Evolutionary conservation across 768 basidiomycete genomes (phyloP), one percentile per base, ranked within the genome.

Genomic region (Kwoniella mangroviensis): DNA sequence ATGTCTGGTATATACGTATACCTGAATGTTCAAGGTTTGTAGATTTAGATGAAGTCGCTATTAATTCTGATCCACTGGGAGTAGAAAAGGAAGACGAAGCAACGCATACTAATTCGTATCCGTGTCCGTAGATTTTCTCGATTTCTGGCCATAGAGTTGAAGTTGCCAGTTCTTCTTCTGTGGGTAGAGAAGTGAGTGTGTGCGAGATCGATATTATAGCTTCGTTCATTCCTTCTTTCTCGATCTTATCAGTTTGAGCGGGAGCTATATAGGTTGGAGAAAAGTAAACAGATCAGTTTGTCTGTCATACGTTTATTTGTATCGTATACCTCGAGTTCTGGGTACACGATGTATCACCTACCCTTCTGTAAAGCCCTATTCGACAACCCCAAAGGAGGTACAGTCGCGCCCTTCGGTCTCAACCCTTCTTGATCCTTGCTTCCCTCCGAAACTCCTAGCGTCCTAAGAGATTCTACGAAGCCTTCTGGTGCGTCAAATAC

Each of bases 121-220:
- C 94, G 82, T 98, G 97, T 4, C 96, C 97, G 81, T 97, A 99
- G 0, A 99, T 86, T 81, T 99, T 99, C 77, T 98, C 97, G 1
- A 89, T 85, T 84, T 99, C 97, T 0, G 96, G 97, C 97, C 97
- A 99, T 0, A 98, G 86, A 0, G 96, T 98, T 17, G 88, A 87
- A 0, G 89, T 87, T 0, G 93, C 90, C 0, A 98, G 86, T 81
- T 98, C 94, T 12, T 92, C 93, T 79, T 98, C 97, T 67, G 93
- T 92, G 0, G 97, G 86, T 22, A 86, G 78, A 15, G 80, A 65
- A 6, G 77, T 75, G 40, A 84, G 70, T 1, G 77, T 72, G 12
- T 74, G 64, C 0, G 82, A 82, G 21, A 84, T 78, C 9, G 83
- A 83, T 56, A 82, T 76, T 42, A 77, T 75, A 13, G 82, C 79